These are phyloP conservation scores for Schizochytrium sp. DNA, from an alignment of 108 stramenopile species.

Conservation along the genomic window DNA sequence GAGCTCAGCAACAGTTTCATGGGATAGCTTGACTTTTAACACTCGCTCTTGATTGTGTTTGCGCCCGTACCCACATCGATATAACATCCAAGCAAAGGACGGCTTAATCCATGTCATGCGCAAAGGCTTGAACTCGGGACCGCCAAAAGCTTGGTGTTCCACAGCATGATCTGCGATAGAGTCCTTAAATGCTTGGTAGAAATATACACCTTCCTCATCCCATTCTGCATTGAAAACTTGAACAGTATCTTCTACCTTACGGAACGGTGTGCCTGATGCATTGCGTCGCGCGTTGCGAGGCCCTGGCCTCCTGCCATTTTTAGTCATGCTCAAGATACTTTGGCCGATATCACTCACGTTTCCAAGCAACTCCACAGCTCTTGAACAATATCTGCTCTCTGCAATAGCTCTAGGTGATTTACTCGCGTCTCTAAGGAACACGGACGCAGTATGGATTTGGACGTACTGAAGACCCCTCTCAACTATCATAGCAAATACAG, in stretches of 20 bases:
- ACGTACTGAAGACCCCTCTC: too few species aligned
- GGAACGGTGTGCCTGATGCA: too few species aligned
- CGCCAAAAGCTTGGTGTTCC: constrained; percentile 18
- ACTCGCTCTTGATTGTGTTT: constrained; percentile 54
- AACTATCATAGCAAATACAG: too few species aligned
- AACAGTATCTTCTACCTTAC: background rate
- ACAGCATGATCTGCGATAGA: constrained; percentile 46
- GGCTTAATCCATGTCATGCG: constrained; percentile 63
- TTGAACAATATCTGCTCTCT: too few species aligned
- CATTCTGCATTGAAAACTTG: constrained; percentile 38
- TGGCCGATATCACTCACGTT: too few species aligned
- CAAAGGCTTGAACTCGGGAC: constrained; percentile 38
- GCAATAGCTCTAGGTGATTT: too few species aligned
- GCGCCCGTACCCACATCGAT: constrained; percentile 18
- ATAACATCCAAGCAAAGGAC: constrained; percentile 60
- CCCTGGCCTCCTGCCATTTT: too few species aligned
- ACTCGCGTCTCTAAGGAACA: too few species aligned
- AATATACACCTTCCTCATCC: constrained; percentile 48
- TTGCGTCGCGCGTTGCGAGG: too few species aligned
- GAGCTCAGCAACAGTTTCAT: constrained; percentile 3
- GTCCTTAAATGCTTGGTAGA: constrained; percentile 58
- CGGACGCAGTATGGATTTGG: too few species aligned
- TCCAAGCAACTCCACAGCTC: too few species aligned
- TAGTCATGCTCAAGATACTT: too few species aligned
- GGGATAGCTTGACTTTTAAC: constrained; percentile 49